Evolutionary conservation across 805 yeast species (phyloP), one percentile per base, ranked within the genome.

Genomic region (Wickerhamiella qilinensis): DNA sequence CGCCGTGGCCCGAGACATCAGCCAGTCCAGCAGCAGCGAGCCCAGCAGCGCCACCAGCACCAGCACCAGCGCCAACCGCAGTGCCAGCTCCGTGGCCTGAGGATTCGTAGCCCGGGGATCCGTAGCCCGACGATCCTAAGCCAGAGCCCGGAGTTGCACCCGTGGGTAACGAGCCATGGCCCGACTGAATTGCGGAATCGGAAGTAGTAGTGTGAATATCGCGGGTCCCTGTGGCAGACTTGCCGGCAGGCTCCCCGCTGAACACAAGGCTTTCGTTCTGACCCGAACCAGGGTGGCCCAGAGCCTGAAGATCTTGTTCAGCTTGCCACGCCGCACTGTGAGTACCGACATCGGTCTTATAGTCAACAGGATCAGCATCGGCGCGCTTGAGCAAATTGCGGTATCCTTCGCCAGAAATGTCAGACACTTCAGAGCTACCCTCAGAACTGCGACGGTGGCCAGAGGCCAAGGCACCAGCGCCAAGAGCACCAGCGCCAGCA

Each of bases 251-350:
- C 25, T 22, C 25, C 9, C 25, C 25, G 25, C 25, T 22, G 11
- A 22, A 22, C 9, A 22, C 25, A 6, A 22, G 25, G 9, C 9
- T 7, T 6, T 22, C 25, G 25, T 11, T 11, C 9, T 11, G 9
- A 22, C 9, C 25, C 25, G 25, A 6, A 11, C 25, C 25, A 11
- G 25, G 25, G 25, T 11, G 25, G 12, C 41, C 44, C 37, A 48
- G 43, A 27, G 40, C 48, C 7, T 39, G 40, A 36, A 46, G 39
- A 39, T 47, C 49, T 33, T 35, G 38, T 38, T 44, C 33, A 7
- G 51, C 48, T 41, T 43, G 41, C 44, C 45, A 46, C 12, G 51
- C 51, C 8, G 46, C 41, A 24, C 46, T 40, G 25, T 22, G 25
- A 6, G 6, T 6, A 11, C 25, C 25, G 9, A 22, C 25, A 11